Conservation (phyloP, 768 basidiomycete species). For the Postia placenta region DNA sequence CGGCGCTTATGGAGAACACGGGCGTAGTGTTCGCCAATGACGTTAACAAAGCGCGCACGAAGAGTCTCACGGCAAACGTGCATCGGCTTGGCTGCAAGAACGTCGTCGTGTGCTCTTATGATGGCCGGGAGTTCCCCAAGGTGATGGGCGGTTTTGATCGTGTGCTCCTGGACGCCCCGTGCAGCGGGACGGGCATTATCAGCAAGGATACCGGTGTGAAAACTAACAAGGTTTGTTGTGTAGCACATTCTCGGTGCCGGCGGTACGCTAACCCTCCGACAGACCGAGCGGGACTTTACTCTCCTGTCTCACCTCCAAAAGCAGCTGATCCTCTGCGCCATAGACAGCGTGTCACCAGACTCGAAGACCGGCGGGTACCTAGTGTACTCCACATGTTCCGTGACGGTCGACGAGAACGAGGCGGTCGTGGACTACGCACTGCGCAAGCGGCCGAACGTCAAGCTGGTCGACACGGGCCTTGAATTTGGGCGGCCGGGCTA, state of each 20-base stretch:
- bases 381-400: constrained; percentile 98
- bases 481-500: constrained; percentile 93
- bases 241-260: constrained; percentile 2
- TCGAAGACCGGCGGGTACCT: constrained; percentile 90
- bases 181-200: constrained; percentile 97
- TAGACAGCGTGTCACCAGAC: constrained; percentile 88
- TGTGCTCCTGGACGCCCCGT: constrained; percentile 95
- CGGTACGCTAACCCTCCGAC: constrained; percentile 1
- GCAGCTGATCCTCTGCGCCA: constrained; percentile 95
- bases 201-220: constrained; percentile 97
- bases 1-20: constrained; percentile 94
- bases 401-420: constrained; percentile 98
- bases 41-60: constrained; percentile 88
- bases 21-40: constrained; percentile 99
- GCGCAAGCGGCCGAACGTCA: constrained; percentile 87
- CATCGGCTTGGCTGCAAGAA: constrained; percentile 98
- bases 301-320: constrained; percentile 97
- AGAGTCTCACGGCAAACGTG: constrained; percentile 93
- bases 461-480: constrained; percentile 87
- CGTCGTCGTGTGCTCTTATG: constrained; percentile 94
- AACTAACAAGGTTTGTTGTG: constrained; percentile 80
- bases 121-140: constrained; percentile 96
- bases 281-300: constrained; percentile 94
- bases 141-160: constrained; percentile 99
- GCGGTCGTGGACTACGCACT: constrained; percentile 97